A percentile compares a stretch with the other conserved stretches of the same genome.
Evolutionary conservation across 352 stramenopile genomes (phyloP).

Genomic region (Globisporangium radiosum): DNA sequence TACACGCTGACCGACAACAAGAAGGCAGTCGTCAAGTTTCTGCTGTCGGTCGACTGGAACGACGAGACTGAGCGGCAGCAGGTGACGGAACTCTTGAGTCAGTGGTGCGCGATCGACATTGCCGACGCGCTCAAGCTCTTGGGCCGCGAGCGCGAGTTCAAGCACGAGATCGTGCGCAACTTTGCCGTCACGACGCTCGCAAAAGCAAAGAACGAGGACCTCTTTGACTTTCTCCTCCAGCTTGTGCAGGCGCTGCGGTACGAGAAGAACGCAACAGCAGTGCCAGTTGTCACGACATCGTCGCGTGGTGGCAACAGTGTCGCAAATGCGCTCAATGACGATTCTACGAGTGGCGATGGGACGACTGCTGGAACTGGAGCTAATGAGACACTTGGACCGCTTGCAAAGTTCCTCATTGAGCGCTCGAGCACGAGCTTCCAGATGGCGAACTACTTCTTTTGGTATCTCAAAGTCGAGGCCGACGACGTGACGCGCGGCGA

Average conservation of each 20-base stretch:
- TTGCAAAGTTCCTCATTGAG: slow-evolving; percentile 94
- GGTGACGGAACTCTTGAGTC: slow-evolving; percentile 67
- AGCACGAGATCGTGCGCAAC: slow-evolving; percentile 88
- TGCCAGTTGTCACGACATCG: slow-evolving; percentile 21
- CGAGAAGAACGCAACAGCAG: slow-evolving; percentile 37
- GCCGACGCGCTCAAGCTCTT: slow-evolving; percentile 97
- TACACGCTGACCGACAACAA: slow-evolving; percentile 94
- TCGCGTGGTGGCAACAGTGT: slow-evolving; percentile 15
- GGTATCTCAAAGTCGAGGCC: slow-evolving; percentile 83
- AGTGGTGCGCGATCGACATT: slow-evolving; percentile 94
- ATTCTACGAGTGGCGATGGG: slow-evolving; percentile 19
- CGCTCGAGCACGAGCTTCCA: slow-evolving; percentile 91
- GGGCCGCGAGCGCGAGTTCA: slow-evolving; percentile 87
- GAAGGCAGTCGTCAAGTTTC: slow-evolving; percentile 97
- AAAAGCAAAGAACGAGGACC: slow-evolving; percentile 94
- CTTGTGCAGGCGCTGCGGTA: slow-evolving; percentile 97
- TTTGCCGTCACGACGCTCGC: slow-evolving; percentile 96
- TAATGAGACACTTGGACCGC: slow-evolving; percentile 34
- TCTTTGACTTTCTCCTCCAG: slow-evolving; percentile 97
- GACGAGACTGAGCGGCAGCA: slow-evolving; percentile 96
- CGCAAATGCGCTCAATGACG: slow-evolving; percentile 7
- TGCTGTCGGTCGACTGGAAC: slow-evolving; percentile 97
- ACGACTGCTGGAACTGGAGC: no score
- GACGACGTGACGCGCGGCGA: slow-evolving; percentile 56
- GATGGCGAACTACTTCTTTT: slow-evolving; percentile 98